These are phyloP conservation scores for Schizosaccharomyces octosporus DNA, from an alignment of 805 yeast genomes.

Conservation along the genomic window DNA sequence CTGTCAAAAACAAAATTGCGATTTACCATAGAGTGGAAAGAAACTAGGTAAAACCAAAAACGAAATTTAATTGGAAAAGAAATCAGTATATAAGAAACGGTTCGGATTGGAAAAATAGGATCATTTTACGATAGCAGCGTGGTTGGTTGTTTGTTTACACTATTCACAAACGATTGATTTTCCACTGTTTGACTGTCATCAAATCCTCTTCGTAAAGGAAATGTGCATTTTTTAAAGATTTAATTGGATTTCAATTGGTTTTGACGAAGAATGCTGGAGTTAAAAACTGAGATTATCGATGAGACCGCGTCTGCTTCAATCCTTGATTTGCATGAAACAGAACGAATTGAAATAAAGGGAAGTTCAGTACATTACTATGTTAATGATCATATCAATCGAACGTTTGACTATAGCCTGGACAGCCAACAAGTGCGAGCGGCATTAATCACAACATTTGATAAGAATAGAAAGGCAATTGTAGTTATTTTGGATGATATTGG, in stretches of 20 bases:
- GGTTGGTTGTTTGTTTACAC: too few relatives aligned
- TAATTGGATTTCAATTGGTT: too few relatives aligned
- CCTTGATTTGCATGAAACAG: neutral
- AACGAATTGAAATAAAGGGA: neutral
- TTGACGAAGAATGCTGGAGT: neutral
- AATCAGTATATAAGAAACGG: too few relatives aligned
- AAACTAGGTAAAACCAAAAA: too few relatives aligned
- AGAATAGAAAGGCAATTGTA: neutral
- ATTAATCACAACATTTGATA: neutral
- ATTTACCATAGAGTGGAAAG: too few relatives aligned
- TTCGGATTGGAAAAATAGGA: too few relatives aligned
- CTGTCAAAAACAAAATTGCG: too few relatives aligned
- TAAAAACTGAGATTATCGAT: neutral
- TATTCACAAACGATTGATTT: too few relatives aligned
- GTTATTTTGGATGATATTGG: neutral
- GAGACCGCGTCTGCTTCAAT: neutral
- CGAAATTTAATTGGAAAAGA: too few relatives aligned
- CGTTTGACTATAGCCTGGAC: neutral
- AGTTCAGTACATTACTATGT: neutral
- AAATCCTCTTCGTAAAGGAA: neutral
- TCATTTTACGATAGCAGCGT: too few relatives aligned
- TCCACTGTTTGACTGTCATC: neutral
- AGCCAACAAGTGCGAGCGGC: neutral
- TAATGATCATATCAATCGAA: neutral
- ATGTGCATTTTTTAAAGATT: neutral